phyloP scores from a whole-genome alignment of 2,329 filamentous ascomycete genomes.

The Nemania serpens region DNA sequence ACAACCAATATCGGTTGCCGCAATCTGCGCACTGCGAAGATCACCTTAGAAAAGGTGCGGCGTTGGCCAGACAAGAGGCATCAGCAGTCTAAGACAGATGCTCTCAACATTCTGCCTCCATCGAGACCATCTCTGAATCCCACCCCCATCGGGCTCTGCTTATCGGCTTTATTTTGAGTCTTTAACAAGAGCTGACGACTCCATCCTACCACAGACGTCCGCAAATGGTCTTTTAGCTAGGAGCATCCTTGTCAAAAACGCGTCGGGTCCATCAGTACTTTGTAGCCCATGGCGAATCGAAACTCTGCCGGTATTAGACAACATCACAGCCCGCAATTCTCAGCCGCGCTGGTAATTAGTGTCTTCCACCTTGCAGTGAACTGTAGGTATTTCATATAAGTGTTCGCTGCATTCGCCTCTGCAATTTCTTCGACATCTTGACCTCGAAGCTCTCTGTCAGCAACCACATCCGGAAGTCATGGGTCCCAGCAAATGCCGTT shows the following conservation, averaged over 20 bases:
- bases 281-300: too few species aligned
- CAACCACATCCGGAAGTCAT: not conserved
- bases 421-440: not conserved
- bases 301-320: too few species aligned
- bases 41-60: not conserved
- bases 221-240: not conserved
- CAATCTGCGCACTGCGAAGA: not conserved
- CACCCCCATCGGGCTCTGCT: too few species aligned
- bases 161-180: not conserved
- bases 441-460: not conserved
- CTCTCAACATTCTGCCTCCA: not conserved
- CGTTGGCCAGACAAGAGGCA: not conserved
- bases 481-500: not conserved
- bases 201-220: not conserved
- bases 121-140: not conserved
- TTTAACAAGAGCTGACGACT: not conserved
- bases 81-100: not conserved
- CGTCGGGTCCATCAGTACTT: too few species aligned
- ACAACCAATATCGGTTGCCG: not conserved
- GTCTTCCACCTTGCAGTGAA: not conserved
- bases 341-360: not conserved
- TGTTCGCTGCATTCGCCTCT: not conserved
- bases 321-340: too few species aligned
- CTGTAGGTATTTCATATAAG: too few species aligned
- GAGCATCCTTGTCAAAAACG: not conserved